Conservation (phyloP, 1,139 yeast genomes). For the Geotrichum histeridarum region DNA sequence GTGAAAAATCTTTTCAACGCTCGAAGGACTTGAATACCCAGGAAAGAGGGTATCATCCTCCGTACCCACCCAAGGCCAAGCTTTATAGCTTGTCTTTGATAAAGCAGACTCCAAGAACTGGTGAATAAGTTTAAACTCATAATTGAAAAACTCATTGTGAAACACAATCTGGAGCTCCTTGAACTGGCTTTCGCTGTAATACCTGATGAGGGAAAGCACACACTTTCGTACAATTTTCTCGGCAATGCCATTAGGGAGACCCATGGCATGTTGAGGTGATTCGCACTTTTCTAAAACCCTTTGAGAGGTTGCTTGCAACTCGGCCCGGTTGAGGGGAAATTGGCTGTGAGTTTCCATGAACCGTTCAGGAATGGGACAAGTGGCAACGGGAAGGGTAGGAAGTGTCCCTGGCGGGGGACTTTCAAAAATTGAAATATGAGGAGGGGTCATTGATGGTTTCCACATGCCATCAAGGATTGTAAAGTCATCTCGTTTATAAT, state of each 20-base stretch:
- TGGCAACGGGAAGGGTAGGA: no score
- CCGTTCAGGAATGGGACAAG: no score
- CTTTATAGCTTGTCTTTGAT: background rate
- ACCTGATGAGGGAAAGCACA: background rate
- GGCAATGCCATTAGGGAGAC: background rate
- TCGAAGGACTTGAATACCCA: constrained; percentile 10
- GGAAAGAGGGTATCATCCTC: constrained; percentile 14
- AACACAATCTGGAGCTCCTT: constrained; percentile 8
- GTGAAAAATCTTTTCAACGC: constrained; percentile 5
- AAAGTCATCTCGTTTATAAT: no score
- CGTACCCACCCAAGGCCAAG: background rate
- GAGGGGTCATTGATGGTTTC: no score
- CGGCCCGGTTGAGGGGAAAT: background rate
- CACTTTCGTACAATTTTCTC: constrained; percentile 13
- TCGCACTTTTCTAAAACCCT: background rate
- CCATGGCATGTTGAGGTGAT: background rate
- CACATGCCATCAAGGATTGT: no score
- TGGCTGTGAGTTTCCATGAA: no score
- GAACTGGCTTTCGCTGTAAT: constrained; percentile 3
- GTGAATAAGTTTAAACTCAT: background rate
- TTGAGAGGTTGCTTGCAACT: background rate
- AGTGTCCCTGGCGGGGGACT: no score
- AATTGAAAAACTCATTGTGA: background rate
- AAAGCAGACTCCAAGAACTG: background rate
- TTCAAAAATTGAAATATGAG: no score